Percentiles rank a stretch among this genome's conserved stretches.
These are phyloP conservation scores for Albophoma yamanashiensis DNA, from an alignment of 2,329 filamentous ascomycete species.

Conservation along the genomic window DNA sequence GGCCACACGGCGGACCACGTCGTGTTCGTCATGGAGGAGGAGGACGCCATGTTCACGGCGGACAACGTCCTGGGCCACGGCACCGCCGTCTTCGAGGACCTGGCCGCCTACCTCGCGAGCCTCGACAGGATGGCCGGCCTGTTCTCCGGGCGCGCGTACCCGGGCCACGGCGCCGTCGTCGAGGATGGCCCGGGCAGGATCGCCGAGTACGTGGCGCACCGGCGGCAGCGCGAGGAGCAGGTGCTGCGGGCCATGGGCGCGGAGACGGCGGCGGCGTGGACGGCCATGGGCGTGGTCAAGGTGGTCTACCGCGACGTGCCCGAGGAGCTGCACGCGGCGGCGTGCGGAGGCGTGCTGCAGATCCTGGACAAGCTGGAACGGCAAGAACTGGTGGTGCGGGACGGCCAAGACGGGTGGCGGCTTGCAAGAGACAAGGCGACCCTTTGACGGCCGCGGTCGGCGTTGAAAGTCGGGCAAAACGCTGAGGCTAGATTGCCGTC, in stretches of 20 bases:
- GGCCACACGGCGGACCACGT: conserved; percentile 79
- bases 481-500: neutral
- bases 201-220: conserved; percentile 72
- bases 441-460: conserved; percentile 5
- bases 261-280: conserved; percentile 36
- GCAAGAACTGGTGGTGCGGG: conserved; percentile 54
- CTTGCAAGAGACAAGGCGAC: conserved; percentile 12
- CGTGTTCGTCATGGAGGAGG: conserved; percentile 64
- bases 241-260: conserved; percentile 54
- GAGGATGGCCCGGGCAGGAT: conserved; percentile 63
- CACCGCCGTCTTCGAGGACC: conserved; percentile 74
- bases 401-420: conserved; percentile 21
- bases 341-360: conserved; percentile 64
- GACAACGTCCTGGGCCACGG: conserved; percentile 85
- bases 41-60: conserved; percentile 77
- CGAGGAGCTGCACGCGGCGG: conserved; percentile 63
- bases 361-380: conserved; percentile 67
- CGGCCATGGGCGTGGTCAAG: conserved; percentile 73
- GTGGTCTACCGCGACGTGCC: conserved; percentile 75
- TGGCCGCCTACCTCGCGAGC: conserved; percentile 56
- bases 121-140: conserved; percentile 57
- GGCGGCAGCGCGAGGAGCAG: conserved; percentile 69
- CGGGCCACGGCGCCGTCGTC: conserved; percentile 76
- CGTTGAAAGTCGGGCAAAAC: neutral
- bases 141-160: conserved; percentile 65